Conservation (phyloP, 768 basidiomycete species). For the Pulveroboletus ravenelii region DNA sequence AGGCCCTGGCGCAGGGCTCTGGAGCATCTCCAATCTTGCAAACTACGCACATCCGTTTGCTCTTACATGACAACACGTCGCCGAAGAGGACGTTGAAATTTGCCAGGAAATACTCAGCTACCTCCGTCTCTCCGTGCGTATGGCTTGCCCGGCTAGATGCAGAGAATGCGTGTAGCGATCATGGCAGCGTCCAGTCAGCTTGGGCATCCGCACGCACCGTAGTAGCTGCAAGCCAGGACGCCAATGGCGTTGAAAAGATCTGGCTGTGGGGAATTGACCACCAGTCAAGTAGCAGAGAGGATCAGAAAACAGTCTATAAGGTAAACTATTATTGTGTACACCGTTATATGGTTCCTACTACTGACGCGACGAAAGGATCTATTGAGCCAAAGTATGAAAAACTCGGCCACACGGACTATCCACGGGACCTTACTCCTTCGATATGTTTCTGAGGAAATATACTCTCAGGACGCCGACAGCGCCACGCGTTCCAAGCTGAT, state of each 20-base stretch:
- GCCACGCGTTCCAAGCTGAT: conserved; percentile 27
- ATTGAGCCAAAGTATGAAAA: conserved; percentile 45
- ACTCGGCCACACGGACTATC: conserved; percentile 34
- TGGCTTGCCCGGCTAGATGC: conserved; percentile 52
- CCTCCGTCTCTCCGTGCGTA: conserved; percentile 36
- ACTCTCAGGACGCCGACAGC: conserved; percentile 16
- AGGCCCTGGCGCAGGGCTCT: conserved; percentile 28
- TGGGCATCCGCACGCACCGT: conserved; percentile 44
- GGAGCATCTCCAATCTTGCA: conserved; percentile 29
- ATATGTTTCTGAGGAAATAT: conserved; percentile 36
- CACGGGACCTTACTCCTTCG: conserved; percentile 47
- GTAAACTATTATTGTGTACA: conserved; percentile 15
- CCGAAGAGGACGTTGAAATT: conserved; percentile 34
- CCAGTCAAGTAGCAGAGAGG: conserved; percentile 11
- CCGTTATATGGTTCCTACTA: neutral
- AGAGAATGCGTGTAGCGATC: conserved; percentile 31
- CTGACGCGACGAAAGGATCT: conserved; percentile 33
- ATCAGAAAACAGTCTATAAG: conserved; percentile 30
- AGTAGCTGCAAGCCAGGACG: conserved; percentile 25
- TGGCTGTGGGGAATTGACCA: conserved; percentile 54
- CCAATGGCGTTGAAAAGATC: conserved; percentile 33
- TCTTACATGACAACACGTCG: conserved; percentile 23
- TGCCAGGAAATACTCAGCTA: conserved; percentile 45
- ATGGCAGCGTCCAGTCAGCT: conserved; percentile 26
- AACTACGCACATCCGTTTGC: conserved; percentile 34